Conservation (phyloP, 2,329 filamentous ascomycete genomes). For the Teratosphaeria zuluensis region DNA sequence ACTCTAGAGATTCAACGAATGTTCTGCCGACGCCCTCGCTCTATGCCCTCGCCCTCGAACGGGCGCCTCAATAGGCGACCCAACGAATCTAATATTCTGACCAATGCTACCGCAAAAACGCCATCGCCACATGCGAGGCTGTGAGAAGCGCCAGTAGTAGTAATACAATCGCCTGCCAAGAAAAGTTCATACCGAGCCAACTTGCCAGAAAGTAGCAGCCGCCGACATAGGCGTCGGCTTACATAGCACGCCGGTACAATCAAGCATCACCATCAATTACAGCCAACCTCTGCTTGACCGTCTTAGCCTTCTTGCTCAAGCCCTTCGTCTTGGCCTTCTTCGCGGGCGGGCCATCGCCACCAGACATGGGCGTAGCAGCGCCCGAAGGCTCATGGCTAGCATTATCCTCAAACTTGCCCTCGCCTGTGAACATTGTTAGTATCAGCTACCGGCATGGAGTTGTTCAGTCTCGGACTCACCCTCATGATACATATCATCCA, state of each 20-base stretch:
- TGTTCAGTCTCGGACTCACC: slow-evolving; percentile 51
- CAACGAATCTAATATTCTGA: not conserved
- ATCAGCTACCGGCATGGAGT: not conserved
- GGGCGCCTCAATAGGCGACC: no score
- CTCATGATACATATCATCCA: slow-evolving; percentile 99
- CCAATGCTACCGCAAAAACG: not conserved
- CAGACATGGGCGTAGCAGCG: slow-evolving; percentile 67
- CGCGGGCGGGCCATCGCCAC: slow-evolving; percentile 32
- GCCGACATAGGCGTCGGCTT: not conserved
- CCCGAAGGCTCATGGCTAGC: slow-evolving; percentile 71
- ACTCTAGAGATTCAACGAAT: not conserved
- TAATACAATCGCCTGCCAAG: not conserved
- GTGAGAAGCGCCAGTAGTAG: not conserved
- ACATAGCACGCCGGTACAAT: not conserved
- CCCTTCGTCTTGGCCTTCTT: slow-evolving; percentile 45
- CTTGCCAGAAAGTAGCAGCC: not conserved
- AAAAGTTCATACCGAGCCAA: not conserved
- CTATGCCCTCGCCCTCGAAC: not conserved
- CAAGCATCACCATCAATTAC: slow-evolving; percentile 34
- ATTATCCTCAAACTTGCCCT: slow-evolving; percentile 95
- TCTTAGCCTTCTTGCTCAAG: slow-evolving; percentile 43
- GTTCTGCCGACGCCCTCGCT: not conserved
- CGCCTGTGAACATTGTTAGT: slow-evolving; percentile 49
- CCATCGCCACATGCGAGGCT: not conserved
- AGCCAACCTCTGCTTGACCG: slow-evolving; percentile 39